Base-by-base conservation (phyloP, 1,139 yeast species). In the Magnusiomyces starmeri region DNA sequence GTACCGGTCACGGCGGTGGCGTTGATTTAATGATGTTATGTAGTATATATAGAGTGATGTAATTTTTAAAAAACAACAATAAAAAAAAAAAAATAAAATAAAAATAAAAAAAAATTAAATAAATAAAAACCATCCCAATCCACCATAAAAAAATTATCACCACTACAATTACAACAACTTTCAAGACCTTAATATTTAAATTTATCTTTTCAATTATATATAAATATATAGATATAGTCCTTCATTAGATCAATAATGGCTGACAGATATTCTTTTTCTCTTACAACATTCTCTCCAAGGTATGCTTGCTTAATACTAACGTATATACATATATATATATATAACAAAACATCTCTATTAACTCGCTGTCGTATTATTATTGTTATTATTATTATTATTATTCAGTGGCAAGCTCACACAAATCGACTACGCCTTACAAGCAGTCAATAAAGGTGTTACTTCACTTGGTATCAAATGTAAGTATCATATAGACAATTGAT, bases 391-490 rank as follows among this genome's bases (percentile, higher is more conserved):
- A 29, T 45, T 24, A 39, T 46, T 42, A 39, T 46, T 39, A 43
- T 37, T n/a, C 56, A 84, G 96, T 71, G 99, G 99, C 63, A 94
- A 94, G 73, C 79, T 94, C 60, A 96, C 92, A 46, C 99, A 94
- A 73, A 94, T 94, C 63, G 98, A 94, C 70, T 92, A 94, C 70
- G 98, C 99, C 18, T 77, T 94, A 62, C 92, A 92, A 62, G 97
- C 97, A 1, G 98, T 92, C 45, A 94, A 90, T 67, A 96, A 89
- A 68, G 99, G 99, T 67, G 97, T 92, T 48, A 90, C 98, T 16
- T 86, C 97, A 14, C 78, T 94, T 53, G 99, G 97, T 46, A 90
- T 94, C 69, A 92, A 92, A 69, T 75, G 71, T 68, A 56, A 16
- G 65, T 47, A 20, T 9, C 2, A 4, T 14, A 16, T 24, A 20